Evolutionary conservation across 2,329 filamentous ascomycete species (phyloP).

Genomic region (Aciculosporium take): DNA sequence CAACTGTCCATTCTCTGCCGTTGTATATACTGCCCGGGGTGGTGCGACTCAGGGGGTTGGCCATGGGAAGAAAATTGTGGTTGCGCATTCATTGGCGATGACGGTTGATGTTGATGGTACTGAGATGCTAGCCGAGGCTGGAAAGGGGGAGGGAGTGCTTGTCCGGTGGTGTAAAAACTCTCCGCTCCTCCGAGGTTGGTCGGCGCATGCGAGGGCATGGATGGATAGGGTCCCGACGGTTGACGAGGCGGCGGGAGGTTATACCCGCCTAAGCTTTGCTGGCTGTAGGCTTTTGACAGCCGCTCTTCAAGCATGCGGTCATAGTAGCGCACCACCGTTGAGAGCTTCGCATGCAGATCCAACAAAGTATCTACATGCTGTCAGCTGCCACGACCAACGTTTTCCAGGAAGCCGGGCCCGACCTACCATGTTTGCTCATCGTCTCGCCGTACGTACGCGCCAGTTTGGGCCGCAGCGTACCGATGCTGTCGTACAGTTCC

Average conservation of each 20-base stretch:
- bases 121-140: conserved; percentile 7
- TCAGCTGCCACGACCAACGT: not conserved
- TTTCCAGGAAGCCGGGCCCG: not conserved
- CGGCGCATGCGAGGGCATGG: conserved; percentile 42
- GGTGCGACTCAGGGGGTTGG: conserved; percentile 25
- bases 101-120: conserved; percentile 17
- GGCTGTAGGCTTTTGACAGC: conserved; percentile 80
- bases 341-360: conserved; percentile 87
- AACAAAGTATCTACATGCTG: conserved; percentile 60
- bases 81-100: conserved; percentile 20
- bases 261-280: conserved; percentile 58
- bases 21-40: conserved; percentile 29
- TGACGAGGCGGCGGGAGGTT: conserved; percentile 37
- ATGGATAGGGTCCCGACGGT: conserved; percentile 54
- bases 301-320: conserved; percentile 96
- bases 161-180: conserved; percentile 66
- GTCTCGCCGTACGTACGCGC: conserved; percentile 94
- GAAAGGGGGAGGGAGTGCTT: conserved; percentile 30
- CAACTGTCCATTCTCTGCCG: conserved; percentile 37
- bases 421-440: conserved; percentile 94
- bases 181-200: conserved; percentile 45
- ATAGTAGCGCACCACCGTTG: conserved; percentile 92
- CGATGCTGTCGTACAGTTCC: conserved; percentile 94
- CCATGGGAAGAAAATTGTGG: conserved; percentile 29
- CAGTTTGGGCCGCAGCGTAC: conserved; percentile 80